Base-by-base conservation (phyloP, 2,329 filamentous ascomycete species). In the Ophiosphaerella narmari region DNA sequence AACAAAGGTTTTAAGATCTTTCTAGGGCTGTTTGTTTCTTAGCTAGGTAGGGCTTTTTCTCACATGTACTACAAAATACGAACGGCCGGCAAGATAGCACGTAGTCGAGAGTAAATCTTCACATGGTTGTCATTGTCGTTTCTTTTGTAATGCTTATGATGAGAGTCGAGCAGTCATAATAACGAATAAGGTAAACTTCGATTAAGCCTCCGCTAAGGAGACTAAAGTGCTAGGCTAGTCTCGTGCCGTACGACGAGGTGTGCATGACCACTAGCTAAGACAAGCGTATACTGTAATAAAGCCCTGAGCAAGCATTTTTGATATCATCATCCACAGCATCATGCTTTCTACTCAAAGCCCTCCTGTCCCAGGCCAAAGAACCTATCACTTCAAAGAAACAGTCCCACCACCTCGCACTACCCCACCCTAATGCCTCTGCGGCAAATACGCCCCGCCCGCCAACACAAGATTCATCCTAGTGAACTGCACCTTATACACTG, bases 401-500 rank as follows among this genome's bases (percentile, higher is more conserved):
- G 6, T 40, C 16, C 23, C 5, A 18, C 8, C 12, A 8, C 38
- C 14, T 21, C 5, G 13, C 7, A 40, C 16, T 5, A 16, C 2
- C 18, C 16, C 36, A 35, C 14, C 29, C 31, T 29, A 42, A 14
- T 42, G 34, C 29, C 61, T 50, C 26, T 55, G 52, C 14, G 84
- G 84, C 67, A 86, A 67, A 73, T 85, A 87, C 33, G 82, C 83
- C 35, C 92, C 91, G 39, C 89, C 91, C 18, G 91, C 91, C 54
- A 97, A 80, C 11, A 97, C 88, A 59, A 97, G 75, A 71, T 99
- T 99, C 90, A 96, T 97, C 53, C 91, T 82, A 3, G 94, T 97
- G 66, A 97, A 97, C 66, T 88, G 85, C 46, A 96, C 92, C 75
- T 93, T 94, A 74, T 95, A 90, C 9, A 97, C 90, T 0, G 93